Evolutionary conservation across 2,329 filamentous ascomycete genomes (phyloP).

Genomic region (Stenocarpella maydis): DNA sequence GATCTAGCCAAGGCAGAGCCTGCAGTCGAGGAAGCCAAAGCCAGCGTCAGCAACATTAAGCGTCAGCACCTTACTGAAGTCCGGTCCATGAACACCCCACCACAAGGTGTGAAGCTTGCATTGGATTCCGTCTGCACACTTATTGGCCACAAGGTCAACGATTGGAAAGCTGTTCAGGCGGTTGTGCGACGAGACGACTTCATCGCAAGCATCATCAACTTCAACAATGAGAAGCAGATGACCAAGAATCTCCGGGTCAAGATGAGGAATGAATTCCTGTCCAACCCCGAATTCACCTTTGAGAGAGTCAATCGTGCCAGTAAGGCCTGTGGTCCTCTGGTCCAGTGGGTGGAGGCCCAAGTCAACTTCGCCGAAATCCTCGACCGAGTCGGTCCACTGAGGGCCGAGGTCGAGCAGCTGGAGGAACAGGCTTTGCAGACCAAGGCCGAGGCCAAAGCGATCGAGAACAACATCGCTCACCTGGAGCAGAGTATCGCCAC

Average conservation of each 20-base stretch:
- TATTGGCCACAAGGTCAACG: constrained; percentile 86
- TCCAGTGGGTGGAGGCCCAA: constrained; percentile 96
- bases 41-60: constrained; percentile 98
- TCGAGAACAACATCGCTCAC: constrained; percentile 83
- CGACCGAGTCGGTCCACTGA: constrained; percentile 89
- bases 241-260: constrained; percentile 80
- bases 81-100: constrained; percentile 93
- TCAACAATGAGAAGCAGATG: constrained; percentile 96
- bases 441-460: constrained; percentile 90
- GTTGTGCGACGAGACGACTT: constrained; percentile 94
- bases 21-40: constrained; percentile 89
- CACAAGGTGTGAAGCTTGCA: constrained; percentile 87
- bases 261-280: constrained; percentile 93
- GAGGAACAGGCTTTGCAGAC: constrained; percentile 91
- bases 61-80: constrained; percentile 97
- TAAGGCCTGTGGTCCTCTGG: constrained; percentile 94
- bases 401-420: constrained; percentile 86
- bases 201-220: constrained; percentile 96
- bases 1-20: constrained; percentile 93
- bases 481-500: constrained; percentile 91
- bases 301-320: constrained; percentile 96
- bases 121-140: constrained; percentile 96
- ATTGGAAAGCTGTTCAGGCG: constrained; percentile 90
- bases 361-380: constrained; percentile 98
- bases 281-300: constrained; percentile 94